Base-by-base conservation (phyloP, 202 grass and related monocot genomes). In the Zizania palustris region DNA sequence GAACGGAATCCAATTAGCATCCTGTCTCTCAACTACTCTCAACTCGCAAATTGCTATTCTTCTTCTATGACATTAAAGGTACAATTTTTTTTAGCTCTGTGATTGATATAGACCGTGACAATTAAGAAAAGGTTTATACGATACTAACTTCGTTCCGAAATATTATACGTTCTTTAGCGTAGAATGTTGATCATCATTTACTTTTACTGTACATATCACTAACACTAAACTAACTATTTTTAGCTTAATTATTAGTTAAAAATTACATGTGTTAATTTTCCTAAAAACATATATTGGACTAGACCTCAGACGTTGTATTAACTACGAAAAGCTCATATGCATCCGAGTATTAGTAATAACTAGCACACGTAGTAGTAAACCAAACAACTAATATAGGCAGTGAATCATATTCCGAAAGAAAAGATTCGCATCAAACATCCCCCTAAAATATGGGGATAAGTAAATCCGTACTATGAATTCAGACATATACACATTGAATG, bases 381-480 rank as follows among this genome's bases (percentile, higher is more conserved):
- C 28, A 69, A 60, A 9, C 43, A 20, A 55, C 43, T 55, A 41
- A 43, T 65, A 12, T 38, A 15, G 22, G 21, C 16, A 37, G 54
- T 65, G 35, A 72, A 73, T 36, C 67, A 61, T 21, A 48, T 4
- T 48, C 49, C 12, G 57, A 60, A 63, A 71, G 63, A 15, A 64
- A 43, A 76, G 21, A 69, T 40, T 28, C 72, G 66, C 71, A 77
- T 63, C 86, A 50, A 72, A 88, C 77, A 85, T 84, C 81, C 71
- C 37, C 40, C 51, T 38, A 51, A 36, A 81, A 38, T 61, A 72
- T 10, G 8, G 28, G 28, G 66, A 7, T 72, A 85, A 85, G 41
- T 38, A 73, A 72, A 85, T 85, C 81, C 82, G 76, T 59, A 41
- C 35, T 82, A 50, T 35, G 11, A 60, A 65, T 34, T 54, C 53